Conservation (phyloP, 176 grass and related monocot species). For the Paspalum notatum region DNA sequence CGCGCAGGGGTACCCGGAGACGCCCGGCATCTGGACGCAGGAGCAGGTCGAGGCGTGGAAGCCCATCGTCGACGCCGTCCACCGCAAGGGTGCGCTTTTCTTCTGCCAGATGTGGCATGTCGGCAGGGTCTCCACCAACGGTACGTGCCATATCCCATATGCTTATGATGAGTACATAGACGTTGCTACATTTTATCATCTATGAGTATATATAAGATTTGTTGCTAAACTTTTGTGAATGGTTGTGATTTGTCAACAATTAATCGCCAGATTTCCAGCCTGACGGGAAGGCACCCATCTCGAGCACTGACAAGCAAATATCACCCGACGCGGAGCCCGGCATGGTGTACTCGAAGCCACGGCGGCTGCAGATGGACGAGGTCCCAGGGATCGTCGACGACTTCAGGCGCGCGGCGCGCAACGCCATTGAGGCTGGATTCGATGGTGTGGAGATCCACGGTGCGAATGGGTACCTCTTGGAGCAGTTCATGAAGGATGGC, state of each 20-base stretch:
- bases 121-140: too few relatives aligned
- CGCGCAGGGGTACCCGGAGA: constrained; percentile 35
- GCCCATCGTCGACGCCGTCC: constrained; percentile 56
- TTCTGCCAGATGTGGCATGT: constrained; percentile 49
- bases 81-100: constrained; percentile 41
- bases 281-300: neutral
- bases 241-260: too few relatives aligned
- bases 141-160: too few relatives aligned
- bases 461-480: constrained; percentile 30
- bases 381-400: constrained; percentile 26
- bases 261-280: constrained; percentile 38
- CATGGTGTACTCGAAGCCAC: constrained; percentile 34
- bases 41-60: constrained; percentile 53
- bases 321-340: neutral
- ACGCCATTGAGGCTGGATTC: constrained; percentile 34
- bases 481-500: constrained; percentile 53
- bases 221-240: too few relatives aligned
- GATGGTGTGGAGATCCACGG: constrained; percentile 51
- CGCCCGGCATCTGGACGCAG: constrained; percentile 39
- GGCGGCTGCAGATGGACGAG: neutral
- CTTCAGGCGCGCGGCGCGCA: constrained; percentile 36
- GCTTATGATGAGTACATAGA: too few relatives aligned
- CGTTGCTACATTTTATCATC: too few relatives aligned
- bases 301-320: constrained; percentile 34
- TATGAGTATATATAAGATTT: too few relatives aligned